Percentiles rank a stretch among this genome's conserved stretches.
These are phyloP conservation scores for Cryoendolithus antarcticus DNA, from an alignment of 2,329 filamentous ascomycete genomes.

Conservation along the genomic window DNA sequence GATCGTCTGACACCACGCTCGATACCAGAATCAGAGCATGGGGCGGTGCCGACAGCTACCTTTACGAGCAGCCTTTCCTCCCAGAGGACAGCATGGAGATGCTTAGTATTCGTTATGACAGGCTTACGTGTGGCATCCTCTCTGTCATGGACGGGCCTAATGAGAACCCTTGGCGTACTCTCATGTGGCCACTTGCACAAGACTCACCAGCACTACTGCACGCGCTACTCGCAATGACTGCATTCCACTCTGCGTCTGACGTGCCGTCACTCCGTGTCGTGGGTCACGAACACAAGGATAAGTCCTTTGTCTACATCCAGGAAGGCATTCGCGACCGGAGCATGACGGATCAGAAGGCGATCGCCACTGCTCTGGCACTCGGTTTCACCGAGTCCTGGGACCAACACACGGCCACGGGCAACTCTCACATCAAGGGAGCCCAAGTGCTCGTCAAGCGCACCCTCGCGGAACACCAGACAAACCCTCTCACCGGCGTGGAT, in stretches of 20 bases:
- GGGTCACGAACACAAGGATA: constrained; percentile 58
- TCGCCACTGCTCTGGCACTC: constrained; percentile 57
- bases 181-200: constrained; percentile 56
- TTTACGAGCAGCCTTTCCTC: constrained; percentile 19
- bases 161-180: constrained; percentile 60
- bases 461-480: constrained; percentile 34
- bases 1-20: no score
- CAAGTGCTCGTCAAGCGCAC: constrained; percentile 51
- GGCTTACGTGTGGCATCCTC: constrained; percentile 55
- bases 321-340: constrained; percentile 42
- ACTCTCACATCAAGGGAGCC: constrained; percentile 56
- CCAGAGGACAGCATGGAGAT: constrained; percentile 40
- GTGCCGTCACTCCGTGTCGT: constrained; percentile 45
- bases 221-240: constrained; percentile 56
- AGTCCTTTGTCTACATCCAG: constrained; percentile 47
- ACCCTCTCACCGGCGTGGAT: constrained; percentile 33
- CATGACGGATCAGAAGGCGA: constrained; percentile 52
- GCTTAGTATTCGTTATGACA: constrained; percentile 51
- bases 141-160: constrained; percentile 57
- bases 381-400: constrained; percentile 64
- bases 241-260: constrained; percentile 53
- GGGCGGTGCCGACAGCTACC: constrained; percentile 7
- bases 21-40: no score
- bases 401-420: constrained; percentile 54
- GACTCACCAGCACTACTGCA: constrained; percentile 55